Evolutionary conservation across 176 grass and related monocot species (phyloP).

Genomic region (Saccharum officinarum): DNA sequence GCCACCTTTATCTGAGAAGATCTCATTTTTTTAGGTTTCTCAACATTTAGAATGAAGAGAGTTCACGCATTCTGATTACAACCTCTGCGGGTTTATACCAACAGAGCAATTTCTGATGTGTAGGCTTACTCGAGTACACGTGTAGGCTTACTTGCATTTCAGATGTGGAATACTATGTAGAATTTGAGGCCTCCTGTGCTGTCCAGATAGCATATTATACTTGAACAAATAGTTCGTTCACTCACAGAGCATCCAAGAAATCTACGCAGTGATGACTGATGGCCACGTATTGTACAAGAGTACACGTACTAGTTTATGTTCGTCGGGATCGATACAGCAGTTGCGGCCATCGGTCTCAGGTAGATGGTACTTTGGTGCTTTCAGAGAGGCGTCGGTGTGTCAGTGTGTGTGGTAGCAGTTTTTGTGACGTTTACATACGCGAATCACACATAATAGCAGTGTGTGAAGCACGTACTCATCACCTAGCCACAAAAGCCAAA

Average conservation of each 20-base stretch:
- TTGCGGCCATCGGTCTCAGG: neutral
- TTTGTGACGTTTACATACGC: neutral
- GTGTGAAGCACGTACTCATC: neutral
- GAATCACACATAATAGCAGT: neutral
- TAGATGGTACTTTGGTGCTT: neutral
- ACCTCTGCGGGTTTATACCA: neutral
- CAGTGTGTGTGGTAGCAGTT: neutral
- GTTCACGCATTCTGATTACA: neutral
- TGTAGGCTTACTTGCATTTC: neutral
- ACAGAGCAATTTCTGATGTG: too few relatives aligned
- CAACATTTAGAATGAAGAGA: neutral
- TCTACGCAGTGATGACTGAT: neutral
- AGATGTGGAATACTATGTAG: neutral
- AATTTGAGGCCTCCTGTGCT: neutral
- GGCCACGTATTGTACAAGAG: neutral
- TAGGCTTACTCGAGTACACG: too few relatives aligned
- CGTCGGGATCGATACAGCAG: conserved; percentile 5
- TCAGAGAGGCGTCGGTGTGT: neutral
- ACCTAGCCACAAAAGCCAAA: conserved; percentile 19
- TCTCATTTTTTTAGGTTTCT: neutral
- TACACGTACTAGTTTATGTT: neutral
- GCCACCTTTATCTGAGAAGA: neutral
- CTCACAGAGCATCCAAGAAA: neutral
- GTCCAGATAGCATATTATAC: neutral
- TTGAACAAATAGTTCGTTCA: neutral